phyloP scores from a whole-genome alignment of 257 asterid species.

The Solanum sparsipilum region DNA sequence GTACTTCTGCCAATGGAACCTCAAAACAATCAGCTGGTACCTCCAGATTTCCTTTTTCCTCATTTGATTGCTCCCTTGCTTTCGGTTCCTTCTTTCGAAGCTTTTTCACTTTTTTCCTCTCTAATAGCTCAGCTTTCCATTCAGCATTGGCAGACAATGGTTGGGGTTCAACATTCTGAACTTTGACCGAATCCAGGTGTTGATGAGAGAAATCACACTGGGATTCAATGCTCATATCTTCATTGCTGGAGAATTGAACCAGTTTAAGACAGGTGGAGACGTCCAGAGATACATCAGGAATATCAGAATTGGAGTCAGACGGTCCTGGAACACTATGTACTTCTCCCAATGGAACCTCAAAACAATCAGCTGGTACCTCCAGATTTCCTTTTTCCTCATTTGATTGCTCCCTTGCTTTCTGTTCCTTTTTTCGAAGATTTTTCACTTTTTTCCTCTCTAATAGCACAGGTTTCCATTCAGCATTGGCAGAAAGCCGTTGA shows the following conservation, averaged over 20 bases:
- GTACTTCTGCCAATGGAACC: constrained; percentile 33
- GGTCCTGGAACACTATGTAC: constrained; percentile 30
- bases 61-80: constrained; percentile 38
- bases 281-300: constrained; percentile 12
- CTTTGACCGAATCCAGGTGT: constrained; percentile 12
- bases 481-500: constrained; percentile 14
- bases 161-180: constrained; percentile 26
- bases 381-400: constrained; percentile 18
- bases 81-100: constrained; percentile 75
- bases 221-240: constrained; percentile 27
- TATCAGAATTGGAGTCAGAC: background rate
- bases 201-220: constrained; percentile 20
- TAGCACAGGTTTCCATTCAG: constrained; percentile 28
- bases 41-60: constrained; percentile 15
- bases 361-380: constrained; percentile 20
- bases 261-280: constrained; percentile 17
- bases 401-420: constrained; percentile 44
- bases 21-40: constrained; percentile 23
- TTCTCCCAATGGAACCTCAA: constrained; percentile 35
- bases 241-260: constrained; percentile 23
- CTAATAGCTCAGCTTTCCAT: constrained; percentile 38
- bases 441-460: constrained; percentile 67
- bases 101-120: constrained; percentile 66
- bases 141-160: constrained; percentile 14
- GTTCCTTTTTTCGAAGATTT: constrained; percentile 78